phyloP scores from a whole-genome alignment of 768 basidiomycete genomes.

The Agrocybe pediades region DNA sequence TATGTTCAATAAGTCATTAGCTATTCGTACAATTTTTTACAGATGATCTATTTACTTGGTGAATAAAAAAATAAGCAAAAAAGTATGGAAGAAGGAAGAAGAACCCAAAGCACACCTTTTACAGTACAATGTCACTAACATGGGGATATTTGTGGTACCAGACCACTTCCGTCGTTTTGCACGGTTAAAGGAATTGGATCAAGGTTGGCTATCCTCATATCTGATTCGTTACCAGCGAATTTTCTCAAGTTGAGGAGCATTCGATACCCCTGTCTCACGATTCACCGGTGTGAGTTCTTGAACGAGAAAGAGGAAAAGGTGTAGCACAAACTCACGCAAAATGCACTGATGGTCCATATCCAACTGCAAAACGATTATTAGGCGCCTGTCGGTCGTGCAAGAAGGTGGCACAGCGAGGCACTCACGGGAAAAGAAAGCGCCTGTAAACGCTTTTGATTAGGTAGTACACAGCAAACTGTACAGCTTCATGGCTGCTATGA shows the following conservation, averaged over 20 bases:
- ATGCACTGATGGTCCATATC: neutral
- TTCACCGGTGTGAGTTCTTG: neutral
- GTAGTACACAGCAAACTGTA: neutral
- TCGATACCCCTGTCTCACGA: neutral
- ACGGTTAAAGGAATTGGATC: neutral
- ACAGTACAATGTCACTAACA: too few relatives aligned
- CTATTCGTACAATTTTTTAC: too few relatives aligned
- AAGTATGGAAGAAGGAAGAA: too few relatives aligned
- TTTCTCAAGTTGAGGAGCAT: neutral
- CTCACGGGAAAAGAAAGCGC: neutral
- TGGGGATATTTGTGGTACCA: neutral
- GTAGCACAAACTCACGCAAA: neutral
- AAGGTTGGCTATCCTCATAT: neutral
- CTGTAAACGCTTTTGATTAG: neutral
- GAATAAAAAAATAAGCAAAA: too few relatives aligned
- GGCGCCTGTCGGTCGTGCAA: neutral
- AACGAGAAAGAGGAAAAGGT: neutral
- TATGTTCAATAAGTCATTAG: too few relatives aligned
- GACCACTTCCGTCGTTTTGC: neutral
- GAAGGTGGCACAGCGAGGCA: neutral
- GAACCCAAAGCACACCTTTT: too few relatives aligned
- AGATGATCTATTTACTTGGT: too few relatives aligned
- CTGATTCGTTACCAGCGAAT: neutral
- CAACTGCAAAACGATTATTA: neutral
- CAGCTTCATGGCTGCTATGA: neutral